phyloP scores from a whole-genome alignment of 768 basidiomycete species.

The Lactarius sanguifluus region DNA sequence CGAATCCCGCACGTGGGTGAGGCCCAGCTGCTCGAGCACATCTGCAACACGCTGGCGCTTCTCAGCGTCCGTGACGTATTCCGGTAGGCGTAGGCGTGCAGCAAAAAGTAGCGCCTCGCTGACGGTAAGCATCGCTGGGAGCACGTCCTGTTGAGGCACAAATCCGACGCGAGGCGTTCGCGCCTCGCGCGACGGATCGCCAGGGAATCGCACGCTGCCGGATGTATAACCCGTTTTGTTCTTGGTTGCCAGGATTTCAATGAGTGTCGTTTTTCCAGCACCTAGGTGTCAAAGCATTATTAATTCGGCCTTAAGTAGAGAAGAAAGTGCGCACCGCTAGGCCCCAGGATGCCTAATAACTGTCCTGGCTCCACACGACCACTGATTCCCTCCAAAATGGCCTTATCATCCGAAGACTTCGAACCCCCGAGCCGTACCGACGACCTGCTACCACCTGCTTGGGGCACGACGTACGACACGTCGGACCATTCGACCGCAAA shows the following conservation, averaged over 20 bases:
- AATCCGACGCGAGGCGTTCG: constrained; percentile 66
- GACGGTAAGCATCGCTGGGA: constrained; percentile 64
- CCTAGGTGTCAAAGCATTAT: constrained; percentile 38
- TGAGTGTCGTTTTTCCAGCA: constrained; percentile 88
- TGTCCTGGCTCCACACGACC: constrained; percentile 77
- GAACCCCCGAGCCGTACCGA: constrained; percentile 19
- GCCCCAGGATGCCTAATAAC: constrained; percentile 90
- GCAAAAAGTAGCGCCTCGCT: constrained; percentile 73
- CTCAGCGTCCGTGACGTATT: constrained; percentile 58
- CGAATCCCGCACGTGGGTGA: constrained; percentile 64
- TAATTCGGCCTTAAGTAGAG: neutral
- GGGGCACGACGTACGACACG: constrained; percentile 63
- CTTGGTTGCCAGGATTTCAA: constrained; percentile 88
- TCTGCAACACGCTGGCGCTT: constrained; percentile 66
- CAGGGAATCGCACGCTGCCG: constrained; percentile 62
- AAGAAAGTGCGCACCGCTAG: constrained; percentile 57
- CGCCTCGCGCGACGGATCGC: constrained; percentile 34
- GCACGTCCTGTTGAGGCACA: constrained; percentile 83
- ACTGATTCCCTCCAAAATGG: constrained; percentile 66
- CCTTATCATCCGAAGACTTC: constrained; percentile 44
- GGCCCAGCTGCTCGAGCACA: constrained; percentile 76
- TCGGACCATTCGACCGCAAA: constrained; percentile 67
- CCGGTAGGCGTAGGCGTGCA: constrained; percentile 80
- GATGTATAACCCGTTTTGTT: constrained; percentile 67
- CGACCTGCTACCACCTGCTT: constrained; percentile 8